Evolutionary conservation across 139 green algal species (phyloP), one percentile per base, ranked within the genome.

Genomic region (Closterium sp.): DNA sequence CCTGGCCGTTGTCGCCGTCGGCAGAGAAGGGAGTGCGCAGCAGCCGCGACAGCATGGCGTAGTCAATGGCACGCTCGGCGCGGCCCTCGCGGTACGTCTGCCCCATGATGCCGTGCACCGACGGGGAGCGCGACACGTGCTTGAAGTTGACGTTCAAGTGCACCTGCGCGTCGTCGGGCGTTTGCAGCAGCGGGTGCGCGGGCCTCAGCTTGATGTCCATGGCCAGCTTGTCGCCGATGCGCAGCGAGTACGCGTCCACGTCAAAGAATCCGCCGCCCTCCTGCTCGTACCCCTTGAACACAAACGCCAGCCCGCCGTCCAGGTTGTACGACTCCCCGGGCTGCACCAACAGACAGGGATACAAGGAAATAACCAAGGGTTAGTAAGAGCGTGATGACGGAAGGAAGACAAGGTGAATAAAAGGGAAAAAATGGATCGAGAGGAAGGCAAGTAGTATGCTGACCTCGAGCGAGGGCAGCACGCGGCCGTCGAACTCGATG

Each of bases 101-200:
- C 4, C 38, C 38, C 38, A 45, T 45, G 38, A 45, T 45, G 38
- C 38, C 38, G 38, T 30, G 24, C 31, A 93, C 91, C 28, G 24
- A 27, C 24, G 89, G 31, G 21, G 91, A 88, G 85, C n/a, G n/a
- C 87, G n/a, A n/a, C 28, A 90, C 27, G 87, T 73, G 27, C 32
- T 30, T 38, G n/a, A 92, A 29, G 38, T 92, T n/a, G n/a, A 92
- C 86, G 87, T 86, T 90, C 27, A 73, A 89, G 90, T 24, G 70
- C 31, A 45, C 38, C 38, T 45, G 38, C 38, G 38, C 38, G 38
- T 45, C 38, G 38, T 45, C 38, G 38, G 38, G 38, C 38, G 38
- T 45, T 45, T 45, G 38, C 38, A 45, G 38, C 38, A 45, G 4
- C 38, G 38, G 38, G 70, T 90, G 70, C 38, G 89, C 89, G 28